Percentiles rank a stretch among this genome's conserved stretches.
Conservation (phyloP, 73 alveolate genomes). For the Blepharisma japonicum region DNA sequence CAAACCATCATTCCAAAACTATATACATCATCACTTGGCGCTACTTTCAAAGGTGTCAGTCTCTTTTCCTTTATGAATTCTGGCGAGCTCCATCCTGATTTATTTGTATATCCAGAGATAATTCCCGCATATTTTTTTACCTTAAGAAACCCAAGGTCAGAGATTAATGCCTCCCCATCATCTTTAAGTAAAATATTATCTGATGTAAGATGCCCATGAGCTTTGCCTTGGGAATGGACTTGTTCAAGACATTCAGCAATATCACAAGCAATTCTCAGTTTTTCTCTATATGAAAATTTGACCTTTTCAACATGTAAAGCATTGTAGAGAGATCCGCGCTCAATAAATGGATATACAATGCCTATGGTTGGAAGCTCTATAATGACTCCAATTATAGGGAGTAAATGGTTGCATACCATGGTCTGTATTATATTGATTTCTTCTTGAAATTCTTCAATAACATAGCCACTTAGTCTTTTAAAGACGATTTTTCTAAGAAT, state of each 20-base stretch:
- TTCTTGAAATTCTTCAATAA: conserved; percentile 18
- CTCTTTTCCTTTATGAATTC: conserved; percentile 22
- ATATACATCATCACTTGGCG: conserved; percentile 24
- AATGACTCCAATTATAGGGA: conserved; percentile 20
- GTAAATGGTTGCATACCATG: neutral
- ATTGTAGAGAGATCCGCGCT: neutral
- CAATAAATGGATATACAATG: neutral
- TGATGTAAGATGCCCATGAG: conserved; percentile 39
- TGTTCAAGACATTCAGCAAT: neutral
- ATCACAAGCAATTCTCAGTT: conserved; percentile 14
- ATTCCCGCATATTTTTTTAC: conserved; percentile 23
- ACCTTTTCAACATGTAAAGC: conserved; percentile 8
- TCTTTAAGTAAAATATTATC: conserved; percentile 31
- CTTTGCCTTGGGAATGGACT: conserved; percentile 26
- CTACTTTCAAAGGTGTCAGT: neutral
- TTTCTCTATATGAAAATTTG: conserved; percentile 6
- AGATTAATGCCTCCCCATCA: neutral
- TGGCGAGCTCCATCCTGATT: conserved; percentile 34
- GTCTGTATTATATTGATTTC: neutral
- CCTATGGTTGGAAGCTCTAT: conserved; percentile 16
- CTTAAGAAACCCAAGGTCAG: conserved; percentile 21
- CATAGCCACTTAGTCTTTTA: conserved; percentile 27
- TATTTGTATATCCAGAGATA: conserved; percentile 22
- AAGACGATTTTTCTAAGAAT: conserved; percentile 1
- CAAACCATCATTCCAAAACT: conserved; percentile 40